Evolutionary conservation across 108 stramenopile species (phyloP).

Genomic region (Nitzschia palea): DNA sequence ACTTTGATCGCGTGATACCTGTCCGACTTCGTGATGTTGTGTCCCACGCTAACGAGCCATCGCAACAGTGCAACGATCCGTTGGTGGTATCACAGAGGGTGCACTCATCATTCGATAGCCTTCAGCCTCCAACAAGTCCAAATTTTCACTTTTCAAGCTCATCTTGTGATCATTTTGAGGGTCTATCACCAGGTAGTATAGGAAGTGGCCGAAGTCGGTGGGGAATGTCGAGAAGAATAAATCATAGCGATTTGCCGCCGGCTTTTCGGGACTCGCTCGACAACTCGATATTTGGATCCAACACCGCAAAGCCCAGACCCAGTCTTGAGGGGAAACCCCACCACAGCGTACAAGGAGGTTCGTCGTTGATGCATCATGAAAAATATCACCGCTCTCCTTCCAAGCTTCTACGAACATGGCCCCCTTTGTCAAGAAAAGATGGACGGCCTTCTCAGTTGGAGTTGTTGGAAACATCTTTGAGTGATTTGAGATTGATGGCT

Average conservation of each 20-base stretch:
- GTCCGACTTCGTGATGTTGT: no score
- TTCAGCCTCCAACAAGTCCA: not conserved
- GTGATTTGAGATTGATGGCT: slow-evolving; percentile 2
- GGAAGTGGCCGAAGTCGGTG: not conserved
- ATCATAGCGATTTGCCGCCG: not conserved
- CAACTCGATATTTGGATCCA: no score
- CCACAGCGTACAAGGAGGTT: not conserved
- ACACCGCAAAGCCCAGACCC: no score
- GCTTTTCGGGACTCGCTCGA: slow-evolving; percentile 10
- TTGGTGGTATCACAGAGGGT: not conserved
- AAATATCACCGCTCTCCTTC: not conserved
- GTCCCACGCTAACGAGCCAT: no score
- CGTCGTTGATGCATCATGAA: not conserved
- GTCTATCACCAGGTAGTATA: not conserved
- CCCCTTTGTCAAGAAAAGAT: not conserved
- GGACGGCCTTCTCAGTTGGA: not conserved
- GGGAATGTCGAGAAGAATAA: not conserved
- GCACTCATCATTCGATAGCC: not conserved
- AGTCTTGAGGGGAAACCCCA: not conserved
- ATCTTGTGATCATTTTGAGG: not conserved
- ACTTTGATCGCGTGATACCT: not conserved
- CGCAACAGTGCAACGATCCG: not conserved
- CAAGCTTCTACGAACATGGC: not conserved
- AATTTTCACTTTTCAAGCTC: no score
- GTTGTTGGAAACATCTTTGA: not conserved